Percentiles rank a stretch among this genome's conserved stretches.
Conservation (phyloP, 192 early-diverging fungal species). For the Linnemannia hyalina region DNA sequence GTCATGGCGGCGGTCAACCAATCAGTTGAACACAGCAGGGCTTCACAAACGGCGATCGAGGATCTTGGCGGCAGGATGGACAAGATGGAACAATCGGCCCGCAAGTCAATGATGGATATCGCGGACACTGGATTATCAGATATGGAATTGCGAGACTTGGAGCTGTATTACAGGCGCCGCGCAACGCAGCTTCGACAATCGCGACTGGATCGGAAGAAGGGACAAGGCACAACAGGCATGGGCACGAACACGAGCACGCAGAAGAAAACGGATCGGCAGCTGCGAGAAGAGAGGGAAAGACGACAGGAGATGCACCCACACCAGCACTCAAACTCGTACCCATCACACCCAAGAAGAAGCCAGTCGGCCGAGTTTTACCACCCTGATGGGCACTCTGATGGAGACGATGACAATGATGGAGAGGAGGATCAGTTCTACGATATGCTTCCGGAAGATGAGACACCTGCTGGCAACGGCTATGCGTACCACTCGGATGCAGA, state of each 20-base stretch:
- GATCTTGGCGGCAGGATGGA: not conserved
- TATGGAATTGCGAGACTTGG: not conserved
- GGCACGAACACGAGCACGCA: not conserved
- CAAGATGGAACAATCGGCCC: not conserved
- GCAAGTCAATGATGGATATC: not conserved
- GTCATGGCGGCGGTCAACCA: not conserved
- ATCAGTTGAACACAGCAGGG: not conserved
- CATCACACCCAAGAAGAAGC: not conserved
- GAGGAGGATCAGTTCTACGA: constrained; percentile 1
- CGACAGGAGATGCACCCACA: not conserved
- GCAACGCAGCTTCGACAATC: not conserved
- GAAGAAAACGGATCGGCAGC: not conserved
- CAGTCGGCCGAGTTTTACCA: not conserved
- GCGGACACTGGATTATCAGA: not conserved
- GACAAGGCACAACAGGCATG: not conserved
- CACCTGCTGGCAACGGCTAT: not conserved
- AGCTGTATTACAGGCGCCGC: not conserved
- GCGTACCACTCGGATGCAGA: not conserved
- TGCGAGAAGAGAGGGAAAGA: not conserved
- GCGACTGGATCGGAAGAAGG: constrained; percentile 2
- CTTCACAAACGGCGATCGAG: not conserved
- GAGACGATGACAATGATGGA: not conserved
- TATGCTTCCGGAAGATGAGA: not conserved
- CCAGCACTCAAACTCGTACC: not conserved
- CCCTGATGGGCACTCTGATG: not conserved